Percentiles rank a stretch among this genome's conserved stretches.
These are phyloP conservation scores for Cladobotryum mycophilum DNA, from an alignment of 2,329 filamentous ascomycete species.

Conservation along the genomic window DNA sequence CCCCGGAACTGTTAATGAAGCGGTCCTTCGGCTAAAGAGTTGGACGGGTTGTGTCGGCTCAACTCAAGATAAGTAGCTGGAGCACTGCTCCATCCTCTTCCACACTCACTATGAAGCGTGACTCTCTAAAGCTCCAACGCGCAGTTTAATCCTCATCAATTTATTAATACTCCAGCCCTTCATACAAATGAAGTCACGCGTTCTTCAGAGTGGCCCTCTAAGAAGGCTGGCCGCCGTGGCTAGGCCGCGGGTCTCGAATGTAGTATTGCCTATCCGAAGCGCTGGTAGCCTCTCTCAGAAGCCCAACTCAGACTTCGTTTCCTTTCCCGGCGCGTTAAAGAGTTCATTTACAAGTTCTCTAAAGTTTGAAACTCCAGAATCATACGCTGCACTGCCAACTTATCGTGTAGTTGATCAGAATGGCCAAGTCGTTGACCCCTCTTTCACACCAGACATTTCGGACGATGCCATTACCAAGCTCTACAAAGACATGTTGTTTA, in stretches of 20 bases:
- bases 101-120: too few species aligned
- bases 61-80: slow-evolving; percentile 22
- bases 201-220: slow-evolving; percentile 1
- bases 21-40: too few species aligned
- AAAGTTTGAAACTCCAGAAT: slow-evolving; percentile 67
- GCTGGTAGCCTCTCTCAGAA: slow-evolving; percentile 50
- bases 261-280: slow-evolving; percentile 22
- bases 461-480: slow-evolving; percentile 55
- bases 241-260: slow-evolving; percentile 2
- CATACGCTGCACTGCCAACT: slow-evolving; percentile 73
- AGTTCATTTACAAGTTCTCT: slow-evolving; percentile 83
- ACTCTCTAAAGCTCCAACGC: too few species aligned
- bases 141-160: too few species aligned
- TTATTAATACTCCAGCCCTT: not conserved
- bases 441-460: slow-evolving; percentile 61
- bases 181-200: slow-evolving; percentile 6
- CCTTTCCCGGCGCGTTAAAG: slow-evolving; percentile 93
- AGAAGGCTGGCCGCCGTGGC: slow-evolving; percentile 2
- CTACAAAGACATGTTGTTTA: slow-evolving; percentile 59
- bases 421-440: slow-evolving; percentile 71
- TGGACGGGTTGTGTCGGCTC: slow-evolving; percentile 26
- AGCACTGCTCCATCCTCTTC: slow-evolving; percentile 3
- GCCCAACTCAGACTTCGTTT: slow-evolving; percentile 49
- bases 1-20: not conserved
- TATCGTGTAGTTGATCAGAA: slow-evolving; percentile 90